A percentile compares a stretch with the other conserved stretches of the same genome.
phyloP scores from a whole-genome alignment of 192 early-diverging fungal species.

The Entomortierella beljakovae region DNA sequence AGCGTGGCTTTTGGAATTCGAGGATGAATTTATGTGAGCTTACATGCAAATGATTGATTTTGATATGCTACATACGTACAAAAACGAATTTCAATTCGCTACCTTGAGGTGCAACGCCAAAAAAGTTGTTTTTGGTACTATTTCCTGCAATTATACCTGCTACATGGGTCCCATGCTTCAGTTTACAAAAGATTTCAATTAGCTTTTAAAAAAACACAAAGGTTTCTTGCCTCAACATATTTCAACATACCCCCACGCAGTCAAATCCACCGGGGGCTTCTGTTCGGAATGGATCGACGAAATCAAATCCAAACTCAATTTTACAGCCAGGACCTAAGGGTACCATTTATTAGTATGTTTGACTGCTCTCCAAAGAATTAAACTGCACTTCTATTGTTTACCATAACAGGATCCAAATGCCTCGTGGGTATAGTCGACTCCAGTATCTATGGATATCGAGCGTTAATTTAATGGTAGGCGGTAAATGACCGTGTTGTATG shows the following conservation, averaged over 20 bases:
- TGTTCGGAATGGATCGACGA: conserved; percentile 52
- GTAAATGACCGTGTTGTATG: neutral
- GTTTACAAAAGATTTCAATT: neutral
- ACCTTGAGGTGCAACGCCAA: conserved; percentile 88
- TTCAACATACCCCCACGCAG: conserved; percentile 42
- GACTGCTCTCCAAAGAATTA: neutral
- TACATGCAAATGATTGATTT: no score
- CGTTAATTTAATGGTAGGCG: no score
- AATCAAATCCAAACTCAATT: conserved; percentile 69
- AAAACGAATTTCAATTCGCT: neutral
- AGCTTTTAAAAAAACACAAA: no score
- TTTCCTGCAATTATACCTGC: conserved; percentile 79
- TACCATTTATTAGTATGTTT: neutral
- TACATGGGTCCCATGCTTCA: conserved; percentile 69
- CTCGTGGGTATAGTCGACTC: conserved; percentile 67
- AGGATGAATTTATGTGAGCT: no score
- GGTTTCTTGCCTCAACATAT: no score
- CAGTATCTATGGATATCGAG: conserved; percentile 55
- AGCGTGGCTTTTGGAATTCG: conserved; percentile 60
- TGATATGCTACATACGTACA: no score
- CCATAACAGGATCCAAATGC: conserved; percentile 75
- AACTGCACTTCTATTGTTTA: no score
- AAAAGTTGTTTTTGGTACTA: conserved; percentile 59
- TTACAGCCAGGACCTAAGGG: conserved; percentile 60
- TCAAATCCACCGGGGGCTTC: conserved; percentile 24